Evolutionary conservation across 768 basidiomycete genomes (phyloP).

Genomic region (Hericium coralloides): DNA sequence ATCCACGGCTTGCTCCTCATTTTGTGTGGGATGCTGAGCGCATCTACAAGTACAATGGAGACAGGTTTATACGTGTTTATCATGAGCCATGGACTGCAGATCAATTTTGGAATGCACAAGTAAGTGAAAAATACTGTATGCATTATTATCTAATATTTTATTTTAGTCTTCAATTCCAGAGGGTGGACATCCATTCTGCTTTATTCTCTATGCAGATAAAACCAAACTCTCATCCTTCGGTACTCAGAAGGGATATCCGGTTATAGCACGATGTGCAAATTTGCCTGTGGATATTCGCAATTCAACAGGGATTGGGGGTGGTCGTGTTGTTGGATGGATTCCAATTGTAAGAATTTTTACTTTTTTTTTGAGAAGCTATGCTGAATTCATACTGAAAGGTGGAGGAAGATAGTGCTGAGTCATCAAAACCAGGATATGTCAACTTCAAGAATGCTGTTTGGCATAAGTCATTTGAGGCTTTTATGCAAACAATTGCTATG

Average conservation of each 20-base stretch:
- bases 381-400: no score
- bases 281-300: slow-evolving; percentile 14
- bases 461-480: no score
- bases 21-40: slow-evolving; percentile 26
- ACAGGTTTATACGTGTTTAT: slow-evolving; percentile 20
- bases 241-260: slow-evolving; percentile 16
- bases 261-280: slow-evolving; percentile 12
- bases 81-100: slow-evolving; percentile 32
- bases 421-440: no score
- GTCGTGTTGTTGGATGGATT: slow-evolving; percentile 11
- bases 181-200: slow-evolving; percentile 4
- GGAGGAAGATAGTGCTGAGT: no score
- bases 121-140: slow-evolving; percentile 10
- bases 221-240: slow-evolving; percentile 12
- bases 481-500: no score
- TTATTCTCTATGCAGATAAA: slow-evolving; percentile 17
- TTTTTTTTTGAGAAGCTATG: no score
- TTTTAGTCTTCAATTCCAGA: slow-evolving; percentile 7
- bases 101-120: slow-evolving; percentile 29
- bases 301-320: slow-evolving; percentile 12
- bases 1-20: slow-evolving; percentile 16
- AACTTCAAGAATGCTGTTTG: no score
- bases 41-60: slow-evolving; percentile 21
- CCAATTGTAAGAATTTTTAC: slow-evolving; percentile 9
- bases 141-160: not conserved